phyloP scores from a whole-genome alignment of 2,329 filamentous ascomycete genomes.

The Fusarium chuoi region DNA sequence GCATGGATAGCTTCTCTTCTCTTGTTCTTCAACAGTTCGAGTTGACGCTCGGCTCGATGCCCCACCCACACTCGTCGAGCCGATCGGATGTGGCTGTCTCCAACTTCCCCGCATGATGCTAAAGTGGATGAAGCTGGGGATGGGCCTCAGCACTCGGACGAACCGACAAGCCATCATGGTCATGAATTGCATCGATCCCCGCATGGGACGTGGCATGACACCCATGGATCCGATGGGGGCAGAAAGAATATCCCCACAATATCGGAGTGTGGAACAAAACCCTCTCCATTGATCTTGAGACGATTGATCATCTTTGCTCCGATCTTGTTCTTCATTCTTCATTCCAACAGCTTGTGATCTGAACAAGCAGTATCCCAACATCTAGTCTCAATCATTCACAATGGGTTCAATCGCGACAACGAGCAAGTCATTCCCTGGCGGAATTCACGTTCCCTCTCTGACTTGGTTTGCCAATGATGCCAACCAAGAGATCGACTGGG shows the following conservation, averaged over 20 bases:
- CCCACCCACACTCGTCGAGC: constrained; percentile 41
- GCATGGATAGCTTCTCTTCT: not conserved
- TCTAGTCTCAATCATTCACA: not conserved
- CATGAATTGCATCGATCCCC: constrained; percentile 1
- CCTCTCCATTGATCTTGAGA: constrained; percentile 18
- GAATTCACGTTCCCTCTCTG: constrained; percentile 66
- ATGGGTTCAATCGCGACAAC: constrained; percentile 45
- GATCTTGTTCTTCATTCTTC: not conserved
- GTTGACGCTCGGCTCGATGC: constrained; percentile 38
- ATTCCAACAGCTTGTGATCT: not conserved
- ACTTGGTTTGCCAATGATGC: constrained; percentile 63
- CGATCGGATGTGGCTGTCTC: constrained; percentile 42
- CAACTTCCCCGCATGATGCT: constrained; percentile 43
- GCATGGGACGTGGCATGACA: constrained; percentile 28
- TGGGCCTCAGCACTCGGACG: not conserved
- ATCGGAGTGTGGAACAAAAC: constrained; percentile 11
- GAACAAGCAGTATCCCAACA: not conserved
- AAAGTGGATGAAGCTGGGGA: constrained; percentile 16
- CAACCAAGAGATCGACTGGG: constrained; percentile 66
- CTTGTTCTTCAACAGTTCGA: not conserved
- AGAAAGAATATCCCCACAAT: constrained; percentile 17
- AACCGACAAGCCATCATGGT: constrained; percentile 8
- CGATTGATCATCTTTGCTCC: constrained; percentile 1
- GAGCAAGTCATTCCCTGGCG: constrained; percentile 55
- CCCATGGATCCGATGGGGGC: constrained; percentile 23